Conservation (phyloP, 2,329 filamentous ascomycete species). For the Xylaria sp. region DNA sequence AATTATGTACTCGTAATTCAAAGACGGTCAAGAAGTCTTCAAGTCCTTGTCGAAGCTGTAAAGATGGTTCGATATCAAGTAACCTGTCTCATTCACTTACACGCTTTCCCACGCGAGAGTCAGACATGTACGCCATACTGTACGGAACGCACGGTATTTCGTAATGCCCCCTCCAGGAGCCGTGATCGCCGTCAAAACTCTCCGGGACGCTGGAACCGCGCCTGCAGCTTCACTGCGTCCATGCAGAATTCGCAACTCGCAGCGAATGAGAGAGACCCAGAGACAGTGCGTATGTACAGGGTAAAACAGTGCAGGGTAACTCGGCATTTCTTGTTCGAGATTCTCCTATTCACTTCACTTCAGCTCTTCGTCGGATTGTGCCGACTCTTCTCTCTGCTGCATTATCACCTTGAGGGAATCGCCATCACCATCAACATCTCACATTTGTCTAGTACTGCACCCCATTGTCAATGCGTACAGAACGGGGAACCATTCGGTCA, state of each 20-base stretch:
- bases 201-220: slow-evolving; percentile 10
- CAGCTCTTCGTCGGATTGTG: neutral
- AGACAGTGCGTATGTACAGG: neutral
- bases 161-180: neutral
- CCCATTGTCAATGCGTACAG: neutral
- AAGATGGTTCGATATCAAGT: neutral
- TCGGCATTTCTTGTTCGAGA: neutral
- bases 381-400: neutral
- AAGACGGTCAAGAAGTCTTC: too few relatives aligned
- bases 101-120: neutral
- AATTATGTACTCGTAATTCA: too few relatives aligned
- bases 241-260: slow-evolving; percentile 12
- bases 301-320: neutral
- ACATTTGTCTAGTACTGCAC: neutral
- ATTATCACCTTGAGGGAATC: neutral
- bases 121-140: neutral
- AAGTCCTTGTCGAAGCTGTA: neutral
- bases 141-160: neutral
- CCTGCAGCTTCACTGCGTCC: slow-evolving; percentile 2
- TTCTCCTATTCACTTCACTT: neutral
- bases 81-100: neutral
- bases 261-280: slow-evolving; percentile 8
- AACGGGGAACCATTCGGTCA: neutral
- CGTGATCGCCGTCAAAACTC: neutral
- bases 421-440: neutral